A percentile compares a stretch with the other conserved stretches of the same genome.
phyloP scores from a whole-genome alignment of 2,329 filamentous ascomycete species.

The Alternaria gaisen region DNA sequence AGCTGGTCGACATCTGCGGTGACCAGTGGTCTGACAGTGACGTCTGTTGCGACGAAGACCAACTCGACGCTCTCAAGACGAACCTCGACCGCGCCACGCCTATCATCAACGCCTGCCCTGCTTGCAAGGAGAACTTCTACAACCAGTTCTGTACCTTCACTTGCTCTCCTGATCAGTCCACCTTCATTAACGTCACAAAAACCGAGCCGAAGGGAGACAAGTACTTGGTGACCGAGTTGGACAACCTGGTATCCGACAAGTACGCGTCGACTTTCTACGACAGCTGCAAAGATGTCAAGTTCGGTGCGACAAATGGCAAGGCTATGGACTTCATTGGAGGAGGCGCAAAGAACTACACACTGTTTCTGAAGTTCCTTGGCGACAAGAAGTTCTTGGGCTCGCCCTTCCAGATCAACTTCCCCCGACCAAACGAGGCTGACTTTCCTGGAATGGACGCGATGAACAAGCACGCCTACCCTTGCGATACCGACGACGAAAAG shows the following conservation, averaged over 20 bases:
- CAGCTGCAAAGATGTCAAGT: conserved; percentile 99
- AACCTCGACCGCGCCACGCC: conserved; percentile 88
- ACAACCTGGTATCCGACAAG: conserved; percentile 84
- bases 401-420: conserved; percentile 98
- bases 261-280: conserved; percentile 91
- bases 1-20: conserved; percentile 87
- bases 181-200: conserved; percentile 91
- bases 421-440: conserved; percentile 63
- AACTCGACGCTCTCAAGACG: conserved; percentile 81
- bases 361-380: conserved; percentile 89
- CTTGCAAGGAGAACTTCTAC: conserved; percentile 98
- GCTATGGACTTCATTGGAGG: conserved; percentile 97
- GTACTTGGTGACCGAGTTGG: conserved; percentile 82
- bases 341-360: conserved; percentile 86
- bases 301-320: conserved; percentile 89
- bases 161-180: conserved; percentile 94
- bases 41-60: conserved; percentile 84
- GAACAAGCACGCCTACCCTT: conserved; percentile 79
- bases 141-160: conserved; percentile 98
- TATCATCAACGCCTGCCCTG: conserved; percentile 91
- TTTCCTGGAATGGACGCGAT: conserved; percentile 76
- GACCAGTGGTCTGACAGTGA: conserved; percentile 83
- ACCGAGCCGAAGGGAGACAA: conserved; percentile 70
- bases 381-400: conserved; percentile 91
- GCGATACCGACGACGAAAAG: conserved; percentile 85